These are phyloP conservation scores for Tetrastigma voinierianum DNA, from an alignment of 164 flowering plant species.

Conservation along the genomic window DNA sequence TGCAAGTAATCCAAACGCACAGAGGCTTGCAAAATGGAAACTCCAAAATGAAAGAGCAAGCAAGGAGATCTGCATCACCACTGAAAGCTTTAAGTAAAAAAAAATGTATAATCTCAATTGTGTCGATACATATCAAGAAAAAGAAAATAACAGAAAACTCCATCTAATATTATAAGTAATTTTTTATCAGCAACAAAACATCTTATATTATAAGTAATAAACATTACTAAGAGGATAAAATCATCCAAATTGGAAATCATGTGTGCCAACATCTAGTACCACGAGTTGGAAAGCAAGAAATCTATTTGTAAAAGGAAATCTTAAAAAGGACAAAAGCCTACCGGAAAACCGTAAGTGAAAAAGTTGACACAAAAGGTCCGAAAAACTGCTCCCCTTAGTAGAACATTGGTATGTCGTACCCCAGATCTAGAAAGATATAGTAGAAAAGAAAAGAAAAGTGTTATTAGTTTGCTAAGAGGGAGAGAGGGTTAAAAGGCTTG, in stretches of 20 bases:
- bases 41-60: slow-evolving; percentile 86
- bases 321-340: slow-evolving; percentile 19
- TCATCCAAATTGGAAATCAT: no score
- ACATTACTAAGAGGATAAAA: no score
- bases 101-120: not conserved
- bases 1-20: slow-evolving; percentile 77
- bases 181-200: no score
- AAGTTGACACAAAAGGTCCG: slow-evolving; percentile 71
- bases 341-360: slow-evolving; percentile 85
- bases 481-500: not conserved
- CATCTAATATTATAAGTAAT: not conserved
- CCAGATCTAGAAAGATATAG: slow-evolving; percentile 52
- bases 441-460: slow-evolving; percentile 4
- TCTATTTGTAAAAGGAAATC: not conserved
- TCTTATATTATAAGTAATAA: no score
- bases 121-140: not conserved
- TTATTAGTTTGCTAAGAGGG: not conserved
- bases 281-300: no score
- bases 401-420: slow-evolving; percentile 61
- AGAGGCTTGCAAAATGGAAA: slow-evolving; percentile 75
- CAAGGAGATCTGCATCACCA: slow-evolving; percentile 65
- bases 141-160: not conserved
- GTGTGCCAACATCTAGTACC: no score
- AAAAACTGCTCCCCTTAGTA: slow-evolving; percentile 54
- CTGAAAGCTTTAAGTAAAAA: slow-evolving; percentile 25